Base-by-base conservation (phyloP, 352 stramenopile species). In the Globisporangium ultimum region DNA sequence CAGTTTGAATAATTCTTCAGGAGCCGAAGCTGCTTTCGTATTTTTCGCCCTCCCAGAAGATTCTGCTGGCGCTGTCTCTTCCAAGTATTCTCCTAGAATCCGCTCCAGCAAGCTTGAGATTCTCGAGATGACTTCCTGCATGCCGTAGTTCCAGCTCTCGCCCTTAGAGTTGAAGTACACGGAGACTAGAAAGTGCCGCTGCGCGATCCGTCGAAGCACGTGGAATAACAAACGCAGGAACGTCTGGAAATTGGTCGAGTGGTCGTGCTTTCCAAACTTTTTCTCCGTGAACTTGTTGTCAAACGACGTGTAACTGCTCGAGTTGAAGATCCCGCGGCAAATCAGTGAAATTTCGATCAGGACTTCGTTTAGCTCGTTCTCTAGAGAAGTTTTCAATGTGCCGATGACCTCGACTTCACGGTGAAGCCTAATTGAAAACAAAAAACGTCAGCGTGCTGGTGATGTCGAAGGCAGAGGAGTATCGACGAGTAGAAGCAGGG, bases 351-450 rank as follows among this genome's bases (percentile, higher is more conserved):
- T 78, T 38, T 87, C 63, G 21, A 69, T 60, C 22, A 92, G 64
- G 2, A 90, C 73, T 21, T 74, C 71, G 57, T 84, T 65, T 32
- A 94, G 63, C 21, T 92, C 82, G 52, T 78, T 66, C 47, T 89
- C 74, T 7, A 89, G 76, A 1, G 77, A 87, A 32, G 64, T 88
- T 54, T 89, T 88, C 40, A 94, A 74, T 15, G 78, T 84, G 2
- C 83, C 80, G 53, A 89, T 82, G 3, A 85, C 76, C 67, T 92
- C 85, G 61, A 87, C 76, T 53, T 94, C 82, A 21, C 82, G 77
- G 22, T 87, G 82, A 14, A 92, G 64, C 34, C 84, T 92, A 53
- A 13, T 59, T 15, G 32, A 11, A 34, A 11, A 36, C 45, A 48
- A 38, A 40, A 42, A 11, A 41, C 28, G 38, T 60, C 17, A 63